These are phyloP conservation scores for Globisporangium irregulare DNA, from an alignment of 352 stramenopile species.

Conservation along the genomic window DNA sequence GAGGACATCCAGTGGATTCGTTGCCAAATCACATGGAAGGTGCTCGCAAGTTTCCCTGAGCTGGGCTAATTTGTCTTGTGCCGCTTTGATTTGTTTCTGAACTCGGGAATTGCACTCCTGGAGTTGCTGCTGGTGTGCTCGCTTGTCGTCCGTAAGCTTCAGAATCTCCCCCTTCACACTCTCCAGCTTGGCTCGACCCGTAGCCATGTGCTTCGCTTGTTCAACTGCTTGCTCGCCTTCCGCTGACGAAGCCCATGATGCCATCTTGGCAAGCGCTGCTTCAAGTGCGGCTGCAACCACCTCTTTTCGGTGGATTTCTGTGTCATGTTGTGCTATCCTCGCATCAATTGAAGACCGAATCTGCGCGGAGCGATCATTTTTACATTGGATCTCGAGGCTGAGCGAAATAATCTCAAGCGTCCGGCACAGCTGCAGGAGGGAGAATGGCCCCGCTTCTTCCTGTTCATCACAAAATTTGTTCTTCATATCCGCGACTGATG, in stretches of 20 bases:
- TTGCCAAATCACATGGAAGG: constrained; percentile 13
- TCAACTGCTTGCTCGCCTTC: constrained; percentile 6
- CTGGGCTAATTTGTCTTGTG: constrained; percentile 33
- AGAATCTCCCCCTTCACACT: constrained; percentile 30
- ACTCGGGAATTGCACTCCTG: constrained; percentile 11
- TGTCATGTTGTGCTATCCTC: constrained; percentile 19
- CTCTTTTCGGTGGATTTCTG: constrained; percentile 29
- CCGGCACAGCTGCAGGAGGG: constrained; percentile 37
- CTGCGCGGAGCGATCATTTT: constrained; percentile 21
- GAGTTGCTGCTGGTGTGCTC: constrained; percentile 12
- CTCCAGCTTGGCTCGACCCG: constrained; percentile 27
- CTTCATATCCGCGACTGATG: constrained; percentile 37
- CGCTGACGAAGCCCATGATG: constrained; percentile 24
- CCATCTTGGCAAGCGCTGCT: constrained; percentile 43
- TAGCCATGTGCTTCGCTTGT: constrained; percentile 22
- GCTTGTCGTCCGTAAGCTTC: constrained; percentile 12
- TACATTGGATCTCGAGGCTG: constrained; percentile 50
- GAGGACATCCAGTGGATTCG: constrained; percentile 48
- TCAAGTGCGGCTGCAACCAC: constrained; percentile 30
- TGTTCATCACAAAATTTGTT: constrained; percentile 18
- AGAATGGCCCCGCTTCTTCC: constrained; percentile 23
- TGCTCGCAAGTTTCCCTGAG: constrained; percentile 31
- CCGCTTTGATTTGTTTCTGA: constrained; percentile 34
- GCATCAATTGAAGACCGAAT: constrained; percentile 23
- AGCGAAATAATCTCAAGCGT: constrained; percentile 54